These are phyloP conservation scores for Chaetomiaceae sp. DNA, from an alignment of 2,329 filamentous ascomycete species.

Conservation along the genomic window DNA sequence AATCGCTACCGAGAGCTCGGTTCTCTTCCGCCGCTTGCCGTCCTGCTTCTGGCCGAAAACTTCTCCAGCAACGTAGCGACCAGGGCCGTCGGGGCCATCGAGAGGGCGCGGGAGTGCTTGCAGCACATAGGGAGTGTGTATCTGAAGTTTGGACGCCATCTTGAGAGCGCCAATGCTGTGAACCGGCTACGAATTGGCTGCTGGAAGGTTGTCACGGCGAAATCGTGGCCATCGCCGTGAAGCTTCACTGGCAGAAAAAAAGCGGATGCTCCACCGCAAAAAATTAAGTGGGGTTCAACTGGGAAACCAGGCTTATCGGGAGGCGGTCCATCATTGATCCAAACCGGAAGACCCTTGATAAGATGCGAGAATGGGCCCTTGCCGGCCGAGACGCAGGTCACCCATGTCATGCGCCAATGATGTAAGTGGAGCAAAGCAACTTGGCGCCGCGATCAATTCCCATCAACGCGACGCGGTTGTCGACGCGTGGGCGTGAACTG, in stretches of 20 bases:
- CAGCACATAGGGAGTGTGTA: slow-evolving; percentile 61
- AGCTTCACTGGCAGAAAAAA: slow-evolving; percentile 22
- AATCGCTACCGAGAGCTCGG: slow-evolving; percentile 57
- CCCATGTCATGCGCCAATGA: slow-evolving; percentile 3
- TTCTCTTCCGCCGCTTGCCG: slow-evolving; percentile 57
- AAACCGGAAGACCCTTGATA: neutral
- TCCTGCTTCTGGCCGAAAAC: slow-evolving; percentile 56
- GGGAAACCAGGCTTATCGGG: slow-evolving; percentile 10
- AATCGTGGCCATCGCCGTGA: slow-evolving; percentile 10
- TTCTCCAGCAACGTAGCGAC: slow-evolving; percentile 55
- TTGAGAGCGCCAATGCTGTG: slow-evolving; percentile 10
- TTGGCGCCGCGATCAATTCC: slow-evolving; percentile 1
- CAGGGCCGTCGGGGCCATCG: slow-evolving; percentile 42
- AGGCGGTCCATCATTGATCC: slow-evolving; percentile 24
- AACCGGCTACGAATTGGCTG: slow-evolving; percentile 6
- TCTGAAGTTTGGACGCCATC: slow-evolving; percentile 57
- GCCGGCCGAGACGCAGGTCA: neutral
- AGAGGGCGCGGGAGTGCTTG: slow-evolving; percentile 55
- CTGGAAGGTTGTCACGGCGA: slow-evolving; percentile 6
- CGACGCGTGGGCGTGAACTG: neutral
- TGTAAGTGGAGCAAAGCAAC: slow-evolving; percentile 13
- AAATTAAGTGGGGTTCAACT: slow-evolving; percentile 17
- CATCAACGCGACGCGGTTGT: slow-evolving; percentile 22
- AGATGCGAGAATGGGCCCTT: neutral
- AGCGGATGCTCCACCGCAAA: slow-evolving; percentile 16